phyloP scores from a whole-genome alignment of 306 rosid species.

The Vigna reflexopilosa region DNA sequence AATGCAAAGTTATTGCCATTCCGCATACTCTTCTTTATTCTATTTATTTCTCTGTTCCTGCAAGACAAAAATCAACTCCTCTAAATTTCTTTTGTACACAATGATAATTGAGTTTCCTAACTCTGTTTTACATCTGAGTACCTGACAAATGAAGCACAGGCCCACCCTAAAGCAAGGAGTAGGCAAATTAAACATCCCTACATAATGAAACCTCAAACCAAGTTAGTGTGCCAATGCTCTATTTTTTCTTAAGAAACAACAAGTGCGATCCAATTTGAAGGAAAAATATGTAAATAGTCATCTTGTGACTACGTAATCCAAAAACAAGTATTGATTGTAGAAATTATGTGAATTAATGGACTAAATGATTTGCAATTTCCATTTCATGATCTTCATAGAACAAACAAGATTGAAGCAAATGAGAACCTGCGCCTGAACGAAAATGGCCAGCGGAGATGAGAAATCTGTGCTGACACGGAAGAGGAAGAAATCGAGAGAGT shows the following conservation, averaged over 20 bases:
- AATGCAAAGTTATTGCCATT: slow-evolving; percentile 82
- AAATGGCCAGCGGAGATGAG: slow-evolving; percentile 64
- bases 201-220: slow-evolving; percentile 26
- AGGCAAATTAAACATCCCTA: slow-evolving; percentile 88
- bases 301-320: neutral
- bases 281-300: neutral
- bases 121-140: slow-evolving; percentile 40
- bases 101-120: slow-evolving; percentile 14
- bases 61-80: neutral
- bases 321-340: neutral
- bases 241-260: slow-evolving; percentile 23
- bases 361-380: neutral
- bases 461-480: slow-evolving; percentile 65
- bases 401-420: neutral
- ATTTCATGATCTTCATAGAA: neutral
- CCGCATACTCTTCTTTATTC: slow-evolving; percentile 62
- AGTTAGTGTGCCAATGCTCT: slow-evolving; percentile 11
- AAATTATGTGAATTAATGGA: neutral
- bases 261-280: neutral
- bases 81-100: slow-evolving; percentile 16
- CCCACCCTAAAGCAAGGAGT: slow-evolving; percentile 85
- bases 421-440: slow-evolving; percentile 83
- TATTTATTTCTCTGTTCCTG: slow-evolving; percentile 84
- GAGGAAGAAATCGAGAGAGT: slow-evolving; percentile 74
- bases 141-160: slow-evolving; percentile 88